A percentile compares a stretch with the other conserved stretches of the same genome.
Conservation (phyloP, 2,329 filamentous ascomycete species). For the Chalaropsis ovoidea region DNA sequence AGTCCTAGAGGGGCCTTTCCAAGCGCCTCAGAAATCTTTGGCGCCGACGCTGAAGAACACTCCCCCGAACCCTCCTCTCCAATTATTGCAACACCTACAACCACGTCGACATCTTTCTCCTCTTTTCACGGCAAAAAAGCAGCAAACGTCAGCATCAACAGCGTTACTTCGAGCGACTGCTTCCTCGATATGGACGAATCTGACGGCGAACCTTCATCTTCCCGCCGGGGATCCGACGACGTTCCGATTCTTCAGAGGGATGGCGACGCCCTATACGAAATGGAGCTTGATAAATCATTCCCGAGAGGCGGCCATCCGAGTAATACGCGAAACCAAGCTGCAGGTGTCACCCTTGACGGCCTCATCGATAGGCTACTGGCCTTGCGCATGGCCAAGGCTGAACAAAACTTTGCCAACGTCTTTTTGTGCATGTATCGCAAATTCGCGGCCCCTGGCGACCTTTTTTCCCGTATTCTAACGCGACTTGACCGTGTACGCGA, state of each 20-base stretch:
- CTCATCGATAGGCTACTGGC: constrained; percentile 79
- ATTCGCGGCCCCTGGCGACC: constrained; percentile 70
- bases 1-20: constrained; percentile 39
- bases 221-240: constrained; percentile 50
- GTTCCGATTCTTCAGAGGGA: constrained; percentile 56
- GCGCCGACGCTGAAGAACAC: constrained; percentile 32
- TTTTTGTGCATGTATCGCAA: constrained; percentile 92
- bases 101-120: constrained; percentile 17
- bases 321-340: constrained; percentile 27
- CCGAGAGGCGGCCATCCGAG: constrained; percentile 31
- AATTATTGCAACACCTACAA: neutral
- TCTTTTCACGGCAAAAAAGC: constrained; percentile 30
- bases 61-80: constrained; percentile 2
- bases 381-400: constrained; percentile 72
- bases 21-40: constrained; percentile 31
- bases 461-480: constrained; percentile 68
- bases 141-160: constrained; percentile 45
- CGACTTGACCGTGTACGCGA: constrained; percentile 62
- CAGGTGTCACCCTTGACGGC: constrained; percentile 54
- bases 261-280: constrained; percentile 52
- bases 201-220: constrained; percentile 48
- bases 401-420: constrained; percentile 76
- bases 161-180: constrained; percentile 38
- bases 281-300: constrained; percentile 35
- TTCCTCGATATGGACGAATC: constrained; percentile 62